A percentile compares a stretch with the other conserved stretches of the same genome.
These are phyloP conservation scores for Talaromyces sp. DNA, from an alignment of 2,329 filamentous ascomycete species.

Conservation along the genomic window DNA sequence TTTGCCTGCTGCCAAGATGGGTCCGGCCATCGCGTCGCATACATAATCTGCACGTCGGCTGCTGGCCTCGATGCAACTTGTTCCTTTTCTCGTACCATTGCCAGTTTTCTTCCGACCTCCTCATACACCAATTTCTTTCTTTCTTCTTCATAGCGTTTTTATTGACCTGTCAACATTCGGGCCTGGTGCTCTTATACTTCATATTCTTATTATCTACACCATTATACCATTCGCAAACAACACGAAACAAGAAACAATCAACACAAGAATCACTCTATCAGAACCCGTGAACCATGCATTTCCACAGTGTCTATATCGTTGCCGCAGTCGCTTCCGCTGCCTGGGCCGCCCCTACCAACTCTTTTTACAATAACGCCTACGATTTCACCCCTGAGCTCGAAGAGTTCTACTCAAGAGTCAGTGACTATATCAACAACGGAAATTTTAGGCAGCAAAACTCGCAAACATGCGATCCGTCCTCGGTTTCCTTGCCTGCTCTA, in stretches of 20 bases:
- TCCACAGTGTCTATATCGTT: slow-evolving; percentile 12
- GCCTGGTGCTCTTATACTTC: slow-evolving; percentile 2
- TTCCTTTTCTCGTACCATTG: slow-evolving; percentile 1
- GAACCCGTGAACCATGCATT: slow-evolving; percentile 4
- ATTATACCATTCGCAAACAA: neutral
- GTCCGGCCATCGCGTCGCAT: neutral
- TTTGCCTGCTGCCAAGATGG: slow-evolving; percentile 8
- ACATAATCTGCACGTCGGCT: neutral
- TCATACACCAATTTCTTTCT: slow-evolving; percentile 9
- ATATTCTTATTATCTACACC: neutral
- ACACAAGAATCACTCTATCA: neutral
- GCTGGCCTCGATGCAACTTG: neutral
- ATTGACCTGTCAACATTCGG: neutral
- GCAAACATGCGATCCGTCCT: slow-evolving; percentile 30
- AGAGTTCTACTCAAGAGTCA: slow-evolving; percentile 36
- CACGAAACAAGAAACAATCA: neutral
- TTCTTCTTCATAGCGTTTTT: neutral
- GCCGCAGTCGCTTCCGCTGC: slow-evolving; percentile 27
- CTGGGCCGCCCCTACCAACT: slow-evolving; percentile 29
- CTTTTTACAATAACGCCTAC: slow-evolving; percentile 27
- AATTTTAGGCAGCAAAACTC: slow-evolving; percentile 15
- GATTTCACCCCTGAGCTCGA: slow-evolving; percentile 38
- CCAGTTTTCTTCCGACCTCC: neutral
- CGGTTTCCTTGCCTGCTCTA: slow-evolving; percentile 40
- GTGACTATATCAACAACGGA: slow-evolving; percentile 31